Conservation (phyloP, 495 filamentous ascomycete species). For the Pyrenula aspistea region DNA sequence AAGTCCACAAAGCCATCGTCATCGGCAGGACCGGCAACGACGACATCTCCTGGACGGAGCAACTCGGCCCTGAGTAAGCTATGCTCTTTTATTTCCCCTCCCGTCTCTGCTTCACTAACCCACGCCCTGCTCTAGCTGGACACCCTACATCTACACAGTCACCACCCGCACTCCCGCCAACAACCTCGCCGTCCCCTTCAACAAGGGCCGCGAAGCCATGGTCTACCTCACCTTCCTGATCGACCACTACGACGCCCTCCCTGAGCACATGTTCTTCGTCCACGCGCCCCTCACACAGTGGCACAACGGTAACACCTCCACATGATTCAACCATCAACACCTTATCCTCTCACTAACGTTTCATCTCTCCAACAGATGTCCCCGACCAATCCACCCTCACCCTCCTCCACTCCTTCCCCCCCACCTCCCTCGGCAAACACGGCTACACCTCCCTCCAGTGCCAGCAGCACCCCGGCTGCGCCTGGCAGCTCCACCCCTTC, state of each 20-base stretch:
- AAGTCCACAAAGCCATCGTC: conserved; percentile 7
- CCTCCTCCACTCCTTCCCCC: conserved; percentile 18
- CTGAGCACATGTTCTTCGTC: conserved; percentile 26
- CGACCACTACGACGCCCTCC: conserved; percentile 25
- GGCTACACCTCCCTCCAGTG: conserved; percentile 34
- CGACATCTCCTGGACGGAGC: conserved; percentile 16
- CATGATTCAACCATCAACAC: too few species aligned
- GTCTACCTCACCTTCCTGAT: conserved; percentile 30
- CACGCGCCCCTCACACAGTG: conserved; percentile 28
- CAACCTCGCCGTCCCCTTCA: conserved; percentile 19
- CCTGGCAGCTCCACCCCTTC: conserved; percentile 14
- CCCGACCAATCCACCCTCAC: conserved; percentile 20
- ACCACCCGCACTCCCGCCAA: conserved; percentile 17
- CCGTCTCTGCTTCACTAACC: neutral
- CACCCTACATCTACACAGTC: conserved; percentile 26
- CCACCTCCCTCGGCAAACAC: conserved; percentile 22
- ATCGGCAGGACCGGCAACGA: conserved; percentile 14
- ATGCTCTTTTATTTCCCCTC: neutral
- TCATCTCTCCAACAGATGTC: too few species aligned
- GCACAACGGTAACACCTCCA: conserved; percentile 36
- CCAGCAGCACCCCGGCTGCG: conserved; percentile 23
- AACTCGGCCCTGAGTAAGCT: conserved; percentile 15
- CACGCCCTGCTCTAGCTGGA: conserved; percentile 9
- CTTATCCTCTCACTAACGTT: too few species aligned
- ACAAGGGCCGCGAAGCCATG: conserved; percentile 25